Percentiles rank a stretch among this genome's conserved stretches.
phyloP scores from a whole-genome alignment of 164 flowering plant genomes.

The Dillenia suffruticosa region DNA sequence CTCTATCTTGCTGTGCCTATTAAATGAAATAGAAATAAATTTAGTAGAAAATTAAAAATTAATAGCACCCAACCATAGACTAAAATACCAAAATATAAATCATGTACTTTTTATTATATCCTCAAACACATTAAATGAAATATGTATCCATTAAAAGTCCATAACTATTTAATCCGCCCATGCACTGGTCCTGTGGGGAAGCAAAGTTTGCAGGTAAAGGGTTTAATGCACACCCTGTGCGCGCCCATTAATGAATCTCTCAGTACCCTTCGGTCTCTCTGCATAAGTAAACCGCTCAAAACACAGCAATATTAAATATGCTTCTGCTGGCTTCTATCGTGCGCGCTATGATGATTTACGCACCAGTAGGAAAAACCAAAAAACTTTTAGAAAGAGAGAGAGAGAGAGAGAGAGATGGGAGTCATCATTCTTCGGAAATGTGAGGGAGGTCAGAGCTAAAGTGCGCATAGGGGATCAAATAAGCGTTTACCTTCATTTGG shows the following conservation, averaged over 20 bases:
- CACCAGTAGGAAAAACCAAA: neutral
- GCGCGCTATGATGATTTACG: conserved; percentile 7
- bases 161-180: neutral
- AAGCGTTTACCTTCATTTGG: conserved; percentile 57
- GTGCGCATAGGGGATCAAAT: conserved; percentile 20
- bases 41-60: neutral
- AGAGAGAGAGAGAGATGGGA: no score
- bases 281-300: no score
- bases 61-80: neutral
- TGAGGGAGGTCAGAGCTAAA: neutral
- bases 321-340: conserved; percentile 1
- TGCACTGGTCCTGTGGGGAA: conserved; percentile 4
- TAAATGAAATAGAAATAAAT: neutral
- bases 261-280: no score
- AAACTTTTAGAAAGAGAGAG: no score
- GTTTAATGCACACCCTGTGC: conserved; percentile 20
- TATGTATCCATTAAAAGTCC: no score
- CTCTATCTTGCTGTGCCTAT: conserved; percentile 87
- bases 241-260: conserved; percentile 18
- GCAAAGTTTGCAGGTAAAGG: conserved; percentile 13
- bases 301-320: conserved; percentile 18
- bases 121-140: no score
- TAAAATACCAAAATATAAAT: neutral
- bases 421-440: no score
- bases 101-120: no score